phyloP scores from a whole-genome alignment of 2,329 filamentous ascomycete species.

The Monilinia polystroma region DNA sequence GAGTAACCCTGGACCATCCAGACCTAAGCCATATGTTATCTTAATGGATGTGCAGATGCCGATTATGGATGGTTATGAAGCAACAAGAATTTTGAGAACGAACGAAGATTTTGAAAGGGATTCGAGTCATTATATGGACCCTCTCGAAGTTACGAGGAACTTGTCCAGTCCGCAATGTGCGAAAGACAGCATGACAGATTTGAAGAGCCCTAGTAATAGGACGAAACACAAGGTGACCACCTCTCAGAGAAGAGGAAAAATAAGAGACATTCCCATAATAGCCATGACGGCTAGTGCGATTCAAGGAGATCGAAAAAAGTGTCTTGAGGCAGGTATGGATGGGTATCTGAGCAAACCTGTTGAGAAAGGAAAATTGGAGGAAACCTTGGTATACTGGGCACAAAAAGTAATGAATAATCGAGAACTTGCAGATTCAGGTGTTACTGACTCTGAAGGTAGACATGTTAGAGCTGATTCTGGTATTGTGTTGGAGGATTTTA shows the following conservation, averaged over 20 bases:
- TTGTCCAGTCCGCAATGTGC: background rate
- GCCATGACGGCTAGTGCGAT: constrained; percentile 53
- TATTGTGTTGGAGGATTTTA: background rate
- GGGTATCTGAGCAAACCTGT: constrained; percentile 54
- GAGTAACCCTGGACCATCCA: constrained; percentile 24
- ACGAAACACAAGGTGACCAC: background rate
- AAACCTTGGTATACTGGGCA: constrained; percentile 35
- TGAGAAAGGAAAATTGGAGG: constrained; percentile 31
- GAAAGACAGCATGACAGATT: background rate
- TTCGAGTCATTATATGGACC: background rate
- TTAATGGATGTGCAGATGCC: constrained; percentile 55
- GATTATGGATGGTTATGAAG: constrained; percentile 51
- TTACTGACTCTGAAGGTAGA: background rate
- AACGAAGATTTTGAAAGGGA: constrained; percentile 21
- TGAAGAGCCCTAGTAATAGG: constrained; percentile 27
- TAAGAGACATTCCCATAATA: constrained; percentile 48
- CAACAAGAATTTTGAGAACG: constrained; percentile 48
- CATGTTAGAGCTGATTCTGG: background rate
- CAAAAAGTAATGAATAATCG: background rate
- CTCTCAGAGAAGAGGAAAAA: constrained; percentile 26
- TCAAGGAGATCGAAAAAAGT: constrained; percentile 49
- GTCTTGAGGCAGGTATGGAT: constrained; percentile 52
- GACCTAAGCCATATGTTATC: constrained; percentile 32
- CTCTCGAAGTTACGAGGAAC: constrained; percentile 39
- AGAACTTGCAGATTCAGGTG: background rate